Conservation (phyloP, 2,329 filamentous ascomycete species). For the Seiridium unicorne region DNA sequence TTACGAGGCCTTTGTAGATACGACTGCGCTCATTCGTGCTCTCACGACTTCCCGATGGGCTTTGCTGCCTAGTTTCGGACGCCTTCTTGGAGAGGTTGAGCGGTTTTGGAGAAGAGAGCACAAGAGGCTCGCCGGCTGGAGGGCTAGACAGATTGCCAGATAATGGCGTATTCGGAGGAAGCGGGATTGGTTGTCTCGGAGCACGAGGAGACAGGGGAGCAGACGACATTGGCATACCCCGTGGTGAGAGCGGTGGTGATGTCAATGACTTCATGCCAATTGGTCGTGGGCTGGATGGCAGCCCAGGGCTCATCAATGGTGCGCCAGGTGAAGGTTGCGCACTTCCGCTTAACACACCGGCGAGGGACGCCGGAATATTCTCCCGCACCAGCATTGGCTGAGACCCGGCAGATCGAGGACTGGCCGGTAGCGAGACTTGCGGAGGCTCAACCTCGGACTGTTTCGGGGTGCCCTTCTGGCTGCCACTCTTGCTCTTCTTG, state of each 20-base stretch:
- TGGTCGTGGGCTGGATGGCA: slow-evolving; percentile 61
- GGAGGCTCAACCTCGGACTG: slow-evolving; percentile 29
- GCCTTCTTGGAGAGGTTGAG: slow-evolving; percentile 35
- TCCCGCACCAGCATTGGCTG: slow-evolving; percentile 33
- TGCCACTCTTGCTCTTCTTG: slow-evolving; percentile 64
- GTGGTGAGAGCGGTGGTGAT: slow-evolving; percentile 70
- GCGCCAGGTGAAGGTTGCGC: slow-evolving; percentile 32
- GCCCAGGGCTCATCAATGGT: slow-evolving; percentile 56
- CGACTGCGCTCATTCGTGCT: slow-evolving; percentile 43
- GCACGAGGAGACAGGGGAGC: slow-evolving; percentile 69
- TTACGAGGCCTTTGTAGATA: slow-evolving; percentile 76
- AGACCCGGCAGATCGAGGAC: slow-evolving; percentile 30
- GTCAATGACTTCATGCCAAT: slow-evolving; percentile 49
- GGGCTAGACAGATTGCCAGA: slow-evolving; percentile 62
- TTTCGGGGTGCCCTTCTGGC: slow-evolving; percentile 46
- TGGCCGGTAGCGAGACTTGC: slow-evolving; percentile 34
- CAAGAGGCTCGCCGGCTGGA: slow-evolving; percentile 37
- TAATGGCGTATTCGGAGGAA: slow-evolving; percentile 68
- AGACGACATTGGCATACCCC: slow-evolving; percentile 43
- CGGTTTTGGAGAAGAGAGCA: slow-evolving; percentile 39
- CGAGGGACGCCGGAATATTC: slow-evolving; percentile 47
- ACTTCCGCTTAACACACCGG: slow-evolving; percentile 45
- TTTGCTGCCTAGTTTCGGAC: slow-evolving; percentile 21
- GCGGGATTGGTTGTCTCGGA: slow-evolving; percentile 69
- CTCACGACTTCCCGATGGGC: slow-evolving; percentile 29